Conservation (phyloP, 2,329 filamentous ascomycete species). For the Samsoniella hepiali region DNA sequence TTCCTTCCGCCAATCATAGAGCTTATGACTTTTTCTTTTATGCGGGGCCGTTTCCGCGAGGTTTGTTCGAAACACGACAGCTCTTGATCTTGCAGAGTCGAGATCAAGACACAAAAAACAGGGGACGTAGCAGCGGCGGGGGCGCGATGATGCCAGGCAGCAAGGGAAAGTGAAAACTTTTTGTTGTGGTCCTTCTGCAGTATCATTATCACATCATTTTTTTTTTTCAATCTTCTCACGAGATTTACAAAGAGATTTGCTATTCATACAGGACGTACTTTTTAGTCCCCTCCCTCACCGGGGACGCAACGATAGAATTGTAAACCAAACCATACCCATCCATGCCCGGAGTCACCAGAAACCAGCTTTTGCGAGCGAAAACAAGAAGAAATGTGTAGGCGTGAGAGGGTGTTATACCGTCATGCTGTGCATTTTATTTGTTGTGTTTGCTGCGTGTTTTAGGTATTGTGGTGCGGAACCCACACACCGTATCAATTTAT, state of each 20-base stretch:
- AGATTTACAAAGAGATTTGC: constrained; percentile 19
- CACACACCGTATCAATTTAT: no score
- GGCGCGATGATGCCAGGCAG: neutral
- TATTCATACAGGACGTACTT: neutral
- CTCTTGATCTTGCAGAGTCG: neutral
- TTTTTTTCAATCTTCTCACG: neutral
- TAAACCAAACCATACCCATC: neutral
- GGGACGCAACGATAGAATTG: neutral
- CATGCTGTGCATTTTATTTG: neutral
- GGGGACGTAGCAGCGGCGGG: neutral
- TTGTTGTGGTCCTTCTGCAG: neutral
- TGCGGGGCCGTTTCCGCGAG: neutral
- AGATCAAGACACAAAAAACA: neutral
- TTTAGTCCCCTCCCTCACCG: neutral
- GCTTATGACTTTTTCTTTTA: neutral
- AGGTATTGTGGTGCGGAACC: neutral
- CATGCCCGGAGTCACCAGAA: no score
- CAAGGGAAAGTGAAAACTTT: constrained; percentile 6
- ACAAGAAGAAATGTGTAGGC: neutral
- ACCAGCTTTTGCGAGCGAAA: neutral
- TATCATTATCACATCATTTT: neutral
- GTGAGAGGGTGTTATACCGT: neutral
- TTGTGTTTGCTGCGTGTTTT: neutral
- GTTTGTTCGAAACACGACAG: neutral
- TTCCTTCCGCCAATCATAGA: neutral